Evolutionary conservation across 805 yeast genomes (phyloP).

Genomic region (Blastobotrys terrestris): DNA sequence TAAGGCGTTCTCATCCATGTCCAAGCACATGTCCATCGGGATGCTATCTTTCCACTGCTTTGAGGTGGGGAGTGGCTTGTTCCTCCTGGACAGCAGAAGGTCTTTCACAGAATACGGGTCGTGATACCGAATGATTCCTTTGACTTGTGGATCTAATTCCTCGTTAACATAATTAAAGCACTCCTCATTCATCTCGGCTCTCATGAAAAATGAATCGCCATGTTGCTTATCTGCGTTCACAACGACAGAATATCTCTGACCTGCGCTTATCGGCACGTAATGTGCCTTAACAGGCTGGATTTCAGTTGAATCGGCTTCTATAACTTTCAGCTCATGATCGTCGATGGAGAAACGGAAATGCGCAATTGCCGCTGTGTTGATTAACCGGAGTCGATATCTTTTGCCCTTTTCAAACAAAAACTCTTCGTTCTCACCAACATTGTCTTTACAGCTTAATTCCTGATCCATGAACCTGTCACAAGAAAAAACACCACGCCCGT

Average conservation of each 20-base stretch:
- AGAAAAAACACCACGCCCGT: constrained; percentile 33
- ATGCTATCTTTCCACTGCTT: constrained; percentile 16
- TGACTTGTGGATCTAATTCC: constrained; percentile 38
- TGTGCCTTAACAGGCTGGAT: constrained; percentile 19
- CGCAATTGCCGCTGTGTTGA: constrained; percentile 30
- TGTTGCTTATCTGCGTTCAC: constrained; percentile 30
- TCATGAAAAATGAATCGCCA: neutral
- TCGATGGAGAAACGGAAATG: constrained; percentile 27
- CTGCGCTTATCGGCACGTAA: constrained; percentile 46
- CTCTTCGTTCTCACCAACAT: neutral
- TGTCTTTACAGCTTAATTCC: constrained; percentile 6
- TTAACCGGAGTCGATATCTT: constrained; percentile 18
- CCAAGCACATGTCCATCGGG: constrained; percentile 9
- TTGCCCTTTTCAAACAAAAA: constrained; percentile 13
- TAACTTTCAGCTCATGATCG: constrained; percentile 21
- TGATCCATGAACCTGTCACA: constrained; percentile 9
- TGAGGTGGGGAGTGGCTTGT: constrained; percentile 25
- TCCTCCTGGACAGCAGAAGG: constrained; percentile 24
- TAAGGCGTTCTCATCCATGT: constrained; percentile 9
- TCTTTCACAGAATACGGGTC: constrained; percentile 31
- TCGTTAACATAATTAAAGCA: constrained; percentile 45
- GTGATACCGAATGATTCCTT: constrained; percentile 47
- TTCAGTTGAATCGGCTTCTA: constrained; percentile 31
- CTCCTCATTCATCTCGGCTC: constrained; percentile 42
- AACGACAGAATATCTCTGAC: constrained; percentile 71